phyloP scores from a whole-genome alignment of 1,284 basidiomycete genomes.

The Pisolithus thermaeus region DNA sequence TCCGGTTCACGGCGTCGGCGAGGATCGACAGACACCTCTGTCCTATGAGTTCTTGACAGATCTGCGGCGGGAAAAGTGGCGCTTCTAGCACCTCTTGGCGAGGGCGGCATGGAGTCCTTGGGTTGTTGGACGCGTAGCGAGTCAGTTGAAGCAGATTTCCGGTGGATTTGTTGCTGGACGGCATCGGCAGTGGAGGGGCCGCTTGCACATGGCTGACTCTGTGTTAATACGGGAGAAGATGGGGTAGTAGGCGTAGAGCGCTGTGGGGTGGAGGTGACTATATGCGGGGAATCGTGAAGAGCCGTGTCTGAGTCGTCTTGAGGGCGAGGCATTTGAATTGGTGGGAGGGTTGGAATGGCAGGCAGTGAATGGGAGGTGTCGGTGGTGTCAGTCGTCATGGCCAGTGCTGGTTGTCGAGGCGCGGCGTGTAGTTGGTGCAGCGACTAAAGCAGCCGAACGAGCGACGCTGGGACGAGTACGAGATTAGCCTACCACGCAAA shows the following conservation, averaged over 20 bases:
- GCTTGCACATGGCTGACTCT: slow-evolving; percentile 2
- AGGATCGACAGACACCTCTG: slow-evolving; percentile 19
- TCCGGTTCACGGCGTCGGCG: slow-evolving; percentile 27
- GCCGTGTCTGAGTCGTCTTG: slow-evolving; percentile 9
- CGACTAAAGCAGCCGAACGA: neutral
- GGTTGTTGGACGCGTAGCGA: slow-evolving; percentile 54
- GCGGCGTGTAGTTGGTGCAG: neutral
- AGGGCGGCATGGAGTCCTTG: slow-evolving; percentile 26
- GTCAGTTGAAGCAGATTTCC: slow-evolving; percentile 71
- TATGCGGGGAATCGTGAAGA: slow-evolving; percentile 9
- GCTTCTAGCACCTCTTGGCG: slow-evolving; percentile 33
- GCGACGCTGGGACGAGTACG: slow-evolving; percentile 26
- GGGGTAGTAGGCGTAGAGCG: slow-evolving; percentile 30
- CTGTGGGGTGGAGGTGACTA: slow-evolving; percentile 27
- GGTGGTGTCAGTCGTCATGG: slow-evolving; percentile 11
- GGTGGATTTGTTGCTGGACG: slow-evolving; percentile 34
- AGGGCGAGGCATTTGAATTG: slow-evolving; percentile 38
- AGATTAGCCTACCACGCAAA: neutral
- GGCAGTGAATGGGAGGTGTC: slow-evolving; percentile 29
- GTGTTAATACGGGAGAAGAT: slow-evolving; percentile 20
- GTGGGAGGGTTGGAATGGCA: slow-evolving; percentile 40
- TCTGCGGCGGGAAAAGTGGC: slow-evolving; percentile 21
- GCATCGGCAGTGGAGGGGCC: slow-evolving; percentile 18
- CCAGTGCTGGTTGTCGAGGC: too few relatives aligned
- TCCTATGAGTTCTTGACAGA: slow-evolving; percentile 14